Evolutionary conservation across 1,139 yeast genomes (phyloP).

Genomic region (Saccharomyces hybrid): DNA sequence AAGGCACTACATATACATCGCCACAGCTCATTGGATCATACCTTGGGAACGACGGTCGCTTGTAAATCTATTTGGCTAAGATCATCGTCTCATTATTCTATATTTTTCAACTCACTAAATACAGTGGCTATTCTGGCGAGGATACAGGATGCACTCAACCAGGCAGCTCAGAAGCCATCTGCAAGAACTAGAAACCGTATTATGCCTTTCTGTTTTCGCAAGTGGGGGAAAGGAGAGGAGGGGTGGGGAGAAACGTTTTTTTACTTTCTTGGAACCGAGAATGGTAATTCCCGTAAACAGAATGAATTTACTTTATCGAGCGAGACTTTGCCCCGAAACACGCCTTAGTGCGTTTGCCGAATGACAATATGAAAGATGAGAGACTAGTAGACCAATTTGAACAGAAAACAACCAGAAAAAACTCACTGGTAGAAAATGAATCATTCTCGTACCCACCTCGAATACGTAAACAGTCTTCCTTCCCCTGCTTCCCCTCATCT

Average conservation of each 20-base stretch:
- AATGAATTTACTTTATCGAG: background rate
- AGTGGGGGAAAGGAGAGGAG: background rate
- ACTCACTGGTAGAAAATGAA: background rate
- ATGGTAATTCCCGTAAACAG: background rate
- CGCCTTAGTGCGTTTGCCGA: background rate
- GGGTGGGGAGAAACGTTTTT: background rate
- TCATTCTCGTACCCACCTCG: background rate
- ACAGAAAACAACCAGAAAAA: background rate
- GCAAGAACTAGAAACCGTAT: background rate
- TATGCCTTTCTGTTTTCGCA: background rate
- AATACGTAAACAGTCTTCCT: background rate
- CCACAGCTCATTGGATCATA: background rate
- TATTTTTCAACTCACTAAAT: too few species aligned
- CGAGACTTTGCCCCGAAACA: background rate
- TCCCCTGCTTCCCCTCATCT: background rate
- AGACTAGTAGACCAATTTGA: background rate
- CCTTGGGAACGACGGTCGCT: background rate
- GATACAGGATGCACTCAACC: background rate
- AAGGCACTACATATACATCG: background rate
- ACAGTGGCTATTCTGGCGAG: too few species aligned
- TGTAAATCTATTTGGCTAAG: background rate
- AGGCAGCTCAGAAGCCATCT: too few species aligned
- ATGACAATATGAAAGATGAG: background rate
- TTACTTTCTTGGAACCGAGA: background rate
- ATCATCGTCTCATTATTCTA: too few species aligned